These are phyloP conservation scores for Powellomyces hirtus DNA, from an alignment of 192 early-diverging fungal genomes.

Conservation along the genomic window DNA sequence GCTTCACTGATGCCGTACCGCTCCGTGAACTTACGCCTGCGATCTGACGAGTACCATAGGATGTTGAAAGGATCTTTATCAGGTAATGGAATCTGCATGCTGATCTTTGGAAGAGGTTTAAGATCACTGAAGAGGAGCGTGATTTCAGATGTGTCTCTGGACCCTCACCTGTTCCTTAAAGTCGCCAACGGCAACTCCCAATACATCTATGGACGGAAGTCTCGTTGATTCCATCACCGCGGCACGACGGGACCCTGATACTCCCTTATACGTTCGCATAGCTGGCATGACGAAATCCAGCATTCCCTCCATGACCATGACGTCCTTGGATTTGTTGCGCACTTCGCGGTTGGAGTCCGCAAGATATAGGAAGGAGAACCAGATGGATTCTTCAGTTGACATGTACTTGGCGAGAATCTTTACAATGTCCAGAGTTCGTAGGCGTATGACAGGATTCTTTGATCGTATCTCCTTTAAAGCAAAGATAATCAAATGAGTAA, in stretches of 20 bases:
- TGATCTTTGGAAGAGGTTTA: neutral
- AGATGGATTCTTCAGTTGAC: constrained; percentile 46
- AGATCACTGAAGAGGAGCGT: neutral
- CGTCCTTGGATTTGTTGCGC: constrained; percentile 37
- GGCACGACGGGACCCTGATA: constrained; percentile 15
- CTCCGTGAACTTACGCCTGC: constrained; percentile 32
- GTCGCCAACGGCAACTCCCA: constrained; percentile 13
- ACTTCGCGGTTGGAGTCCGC: constrained; percentile 49
- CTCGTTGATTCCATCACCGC: constrained; percentile 32
- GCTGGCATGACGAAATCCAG: constrained; percentile 42
- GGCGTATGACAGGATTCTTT: constrained; percentile 37
- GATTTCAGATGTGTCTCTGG: neutral
- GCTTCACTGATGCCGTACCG: constrained; percentile 44
- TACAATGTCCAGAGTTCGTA: constrained; percentile 40
- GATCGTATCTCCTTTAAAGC: constrained; percentile 39
- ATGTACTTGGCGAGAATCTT: constrained; percentile 45
- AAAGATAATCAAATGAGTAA: neutral
- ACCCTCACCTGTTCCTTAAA: neutral
- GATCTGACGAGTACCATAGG: constrained; percentile 48
- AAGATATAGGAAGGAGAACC: constrained; percentile 46
- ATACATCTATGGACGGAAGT: constrained; percentile 34
- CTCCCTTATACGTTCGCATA: constrained; percentile 25
- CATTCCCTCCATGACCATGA: constrained; percentile 41
- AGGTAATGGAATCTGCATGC: constrained; percentile 21
- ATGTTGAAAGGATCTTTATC: constrained; percentile 51